Conservation (phyloP, 257 asterid species). For the Salvia hispanica region DNA sequence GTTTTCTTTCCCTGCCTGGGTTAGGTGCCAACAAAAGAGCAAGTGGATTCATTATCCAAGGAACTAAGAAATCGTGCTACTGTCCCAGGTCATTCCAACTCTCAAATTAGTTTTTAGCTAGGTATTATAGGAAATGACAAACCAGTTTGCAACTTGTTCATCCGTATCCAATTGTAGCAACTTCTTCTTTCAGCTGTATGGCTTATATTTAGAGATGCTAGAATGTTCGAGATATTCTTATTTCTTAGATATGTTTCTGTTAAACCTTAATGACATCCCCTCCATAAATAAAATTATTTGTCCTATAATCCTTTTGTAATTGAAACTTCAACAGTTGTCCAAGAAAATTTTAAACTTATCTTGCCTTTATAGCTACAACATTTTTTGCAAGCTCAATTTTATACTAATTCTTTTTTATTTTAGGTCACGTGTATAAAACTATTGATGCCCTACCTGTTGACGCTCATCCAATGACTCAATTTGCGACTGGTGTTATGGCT, state of each 20-base stretch:
- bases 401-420: slow-evolving; percentile 35
- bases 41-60: slow-evolving; percentile 83
- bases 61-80: slow-evolving; percentile 88
- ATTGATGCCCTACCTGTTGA: slow-evolving; percentile 76
- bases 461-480: slow-evolving; percentile 97
- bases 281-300: background rate
- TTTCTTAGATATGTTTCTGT: background rate
- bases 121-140: slow-evolving; percentile 15
- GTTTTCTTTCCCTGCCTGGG: slow-evolving; percentile 19
- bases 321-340: slow-evolving; percentile 1
- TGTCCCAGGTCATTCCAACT: slow-evolving; percentile 68
- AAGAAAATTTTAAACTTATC: background rate
- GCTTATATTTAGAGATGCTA: slow-evolving; percentile 13
- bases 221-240: background rate
- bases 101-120: slow-evolving; percentile 29
- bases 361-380: background rate
- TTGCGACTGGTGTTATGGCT: slow-evolving; percentile 96
- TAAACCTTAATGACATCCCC: background rate
- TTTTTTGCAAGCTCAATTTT: slow-evolving; percentile 10
- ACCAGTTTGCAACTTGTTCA: background rate
- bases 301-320: background rate
- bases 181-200: background rate
- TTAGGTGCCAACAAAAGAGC: slow-evolving; percentile 93
- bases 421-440: slow-evolving; percentile 83
- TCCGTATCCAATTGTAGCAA: background rate